Base-by-base conservation (phyloP, 208 protist genomes). In the Plasmodiophora brassicae region DNA sequence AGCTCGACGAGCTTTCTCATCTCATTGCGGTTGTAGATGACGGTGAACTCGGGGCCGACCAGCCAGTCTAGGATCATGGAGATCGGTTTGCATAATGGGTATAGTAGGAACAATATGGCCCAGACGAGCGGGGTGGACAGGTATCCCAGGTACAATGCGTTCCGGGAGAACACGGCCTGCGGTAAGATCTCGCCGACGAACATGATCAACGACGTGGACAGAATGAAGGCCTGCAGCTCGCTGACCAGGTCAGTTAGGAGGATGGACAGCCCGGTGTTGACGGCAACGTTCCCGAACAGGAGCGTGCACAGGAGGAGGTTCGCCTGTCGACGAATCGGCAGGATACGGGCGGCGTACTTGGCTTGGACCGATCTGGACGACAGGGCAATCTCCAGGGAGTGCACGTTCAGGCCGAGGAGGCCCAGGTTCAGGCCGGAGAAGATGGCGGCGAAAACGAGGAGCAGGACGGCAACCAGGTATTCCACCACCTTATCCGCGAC, bases 101-200 rank as follows among this genome's bases (percentile, higher is more conserved):
- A 89, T 22, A 93, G 92, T 0, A 96, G 39, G 28, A 93, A 45
- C 44, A 96, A 94, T 46, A 92, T 85, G 60, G 93, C 45, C 91
- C 92, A 94, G 1, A 97, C 92, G 1, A 96, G 54, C 28, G 91
- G 92, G 1, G 90, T 72, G 8, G 94, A 89, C 71, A 89, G 91
- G 20, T 92, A 60, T 87, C 95, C 96, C n/a, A 97, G 90, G 0
- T 89, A 89, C 1, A 97, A 88, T 20, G 93, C 94, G 87, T 94
- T 93, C 32, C 95, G 93, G 45, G 95, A 91, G 91, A 95, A 97
- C 1, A 95, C 50, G 28, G 95, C 90, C 60, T 97, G 94, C 28
- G 96, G 96, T 0, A 97, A 91, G 36, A 97, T 94, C 91, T 97
- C 95, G 5, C 95, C 95, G 45, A 96, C 91, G 78, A 97, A 92